Evolutionary conservation across 1,284 basidiomycete species (phyloP).

Genomic region (Mrakiaceae sp.): DNA sequence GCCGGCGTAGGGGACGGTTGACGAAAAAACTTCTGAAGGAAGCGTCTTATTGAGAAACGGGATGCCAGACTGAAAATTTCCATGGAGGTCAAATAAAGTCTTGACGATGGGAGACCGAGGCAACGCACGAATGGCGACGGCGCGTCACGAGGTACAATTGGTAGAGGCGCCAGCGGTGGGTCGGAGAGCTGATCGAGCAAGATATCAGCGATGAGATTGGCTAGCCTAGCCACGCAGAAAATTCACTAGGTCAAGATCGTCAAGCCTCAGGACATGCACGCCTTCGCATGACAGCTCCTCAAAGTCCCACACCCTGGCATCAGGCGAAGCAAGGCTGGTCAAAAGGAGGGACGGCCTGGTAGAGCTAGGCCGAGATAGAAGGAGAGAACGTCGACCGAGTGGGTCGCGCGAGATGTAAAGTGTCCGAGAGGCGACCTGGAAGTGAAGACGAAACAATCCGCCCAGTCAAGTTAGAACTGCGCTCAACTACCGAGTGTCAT

Average conservation of each 20-base stretch:
- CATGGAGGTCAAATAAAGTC: too few relatives aligned
- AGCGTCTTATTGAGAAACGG: conserved; percentile 22
- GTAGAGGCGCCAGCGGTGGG: too few relatives aligned
- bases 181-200: too few relatives aligned
- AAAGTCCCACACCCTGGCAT: conserved; percentile 1
- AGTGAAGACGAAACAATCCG: neutral
- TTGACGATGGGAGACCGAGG: too few relatives aligned
- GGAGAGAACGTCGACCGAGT: conserved; percentile 77
- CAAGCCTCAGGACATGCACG: neutral
- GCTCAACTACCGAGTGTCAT: conserved; percentile 4
- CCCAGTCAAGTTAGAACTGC: conserved; percentile 7
- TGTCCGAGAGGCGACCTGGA: conserved; percentile 37
- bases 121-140: too few relatives aligned
- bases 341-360: neutral
- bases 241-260: too few relatives aligned
- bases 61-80: conserved; percentile 17
- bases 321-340: conserved; percentile 3
- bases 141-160: too few relatives aligned
- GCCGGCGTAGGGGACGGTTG: neutral
- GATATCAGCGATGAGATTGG: too few relatives aligned
- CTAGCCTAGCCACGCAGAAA: too few relatives aligned
- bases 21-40: conserved; percentile 15
- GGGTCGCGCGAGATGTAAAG: conserved; percentile 80
- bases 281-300: conserved; percentile 4
- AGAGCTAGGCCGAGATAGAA: conserved; percentile 36